Percentiles rank a stretch among this genome's conserved stretches.
These are phyloP conservation scores for Pyricularia grisea DNA, from an alignment of 2,329 filamentous ascomycete genomes.

Conservation along the genomic window DNA sequence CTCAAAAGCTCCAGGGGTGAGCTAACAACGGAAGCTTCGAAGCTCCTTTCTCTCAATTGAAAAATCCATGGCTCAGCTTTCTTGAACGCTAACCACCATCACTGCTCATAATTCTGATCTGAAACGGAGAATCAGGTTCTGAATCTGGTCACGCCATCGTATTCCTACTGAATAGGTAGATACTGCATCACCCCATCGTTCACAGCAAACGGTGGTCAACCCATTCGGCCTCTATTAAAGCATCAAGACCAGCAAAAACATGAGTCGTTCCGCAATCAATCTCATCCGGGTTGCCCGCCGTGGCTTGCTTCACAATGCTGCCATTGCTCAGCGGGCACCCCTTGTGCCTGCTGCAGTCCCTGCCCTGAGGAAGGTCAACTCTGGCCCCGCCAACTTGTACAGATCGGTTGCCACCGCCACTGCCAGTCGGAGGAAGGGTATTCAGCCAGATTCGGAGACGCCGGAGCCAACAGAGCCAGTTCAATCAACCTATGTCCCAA, in stretches of 20 bases:
- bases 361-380: background rate
- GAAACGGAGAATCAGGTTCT: background rate
- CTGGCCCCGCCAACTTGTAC: background rate
- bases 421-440: conserved; percentile 30
- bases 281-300: conserved; percentile 27
- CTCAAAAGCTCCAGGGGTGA: conserved; percentile 1
- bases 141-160: background rate
- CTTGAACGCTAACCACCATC: background rate
- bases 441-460: conserved; percentile 50
- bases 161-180: background rate
- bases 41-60: background rate
- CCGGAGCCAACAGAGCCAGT: conserved; percentile 32
- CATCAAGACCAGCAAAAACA: conserved; percentile 10
- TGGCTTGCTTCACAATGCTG: conserved; percentile 18
- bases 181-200: background rate
- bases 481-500: conserved; percentile 27
- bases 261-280: conserved; percentile 24
- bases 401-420: conserved; percentile 4
- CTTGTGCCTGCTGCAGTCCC: background rate
- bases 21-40: background rate
- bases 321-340: conserved; percentile 18
- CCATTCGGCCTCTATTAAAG: background rate
- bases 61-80: background rate
- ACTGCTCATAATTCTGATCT: background rate
- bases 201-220: background rate